These are phyloP conservation scores for Candida verbasci DNA, from an alignment of 805 yeast genomes.

Conservation along the genomic window DNA sequence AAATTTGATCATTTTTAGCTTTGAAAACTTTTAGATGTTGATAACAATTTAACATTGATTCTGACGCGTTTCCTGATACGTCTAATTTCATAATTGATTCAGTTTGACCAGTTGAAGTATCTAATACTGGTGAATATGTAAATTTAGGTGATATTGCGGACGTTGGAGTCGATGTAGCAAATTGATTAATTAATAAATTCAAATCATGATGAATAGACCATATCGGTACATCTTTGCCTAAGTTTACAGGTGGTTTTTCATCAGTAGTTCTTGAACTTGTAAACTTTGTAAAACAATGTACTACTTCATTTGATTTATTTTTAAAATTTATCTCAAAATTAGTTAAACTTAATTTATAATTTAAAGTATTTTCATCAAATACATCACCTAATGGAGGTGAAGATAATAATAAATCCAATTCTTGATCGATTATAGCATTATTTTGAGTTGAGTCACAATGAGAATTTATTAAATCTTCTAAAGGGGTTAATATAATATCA, in stretches of 20 bases:
- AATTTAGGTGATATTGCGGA: slow-evolving; percentile 12
- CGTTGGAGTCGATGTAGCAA: slow-evolving; percentile 12
- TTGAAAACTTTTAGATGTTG: slow-evolving; percentile 16
- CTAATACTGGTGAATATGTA: slow-evolving; percentile 9
- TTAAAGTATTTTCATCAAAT: not conserved
- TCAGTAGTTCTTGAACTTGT: not conserved
- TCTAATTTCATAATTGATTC: slow-evolving; percentile 21
- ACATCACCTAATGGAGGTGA: slow-evolving; percentile 19
- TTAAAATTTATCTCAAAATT: slow-evolving; percentile 9
- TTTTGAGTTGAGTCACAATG: slow-evolving; percentile 17
- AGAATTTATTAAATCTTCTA: slow-evolving; percentile 19
- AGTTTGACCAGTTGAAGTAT: slow-evolving; percentile 18
- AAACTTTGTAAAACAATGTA: slow-evolving; percentile 5
- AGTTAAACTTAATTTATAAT: slow-evolving; percentile 6
- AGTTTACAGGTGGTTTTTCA: not conserved
- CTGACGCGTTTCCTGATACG: slow-evolving; percentile 7
- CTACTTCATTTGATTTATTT: slow-evolving; percentile 1
- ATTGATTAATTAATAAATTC: slow-evolving; percentile 10
- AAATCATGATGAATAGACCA: slow-evolving; percentile 17
- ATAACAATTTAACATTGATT: slow-evolving; percentile 23
- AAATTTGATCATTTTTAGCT: slow-evolving; percentile 5
- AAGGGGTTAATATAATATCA: slow-evolving; percentile 25
- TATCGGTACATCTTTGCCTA: slow-evolving; percentile 12
- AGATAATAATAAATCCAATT: slow-evolving; percentile 24
- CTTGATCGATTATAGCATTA: slow-evolving; percentile 25